Base-by-base conservation (phyloP, 2,329 filamentous ascomycete species). In the Alternaria conjuncta region DNA sequence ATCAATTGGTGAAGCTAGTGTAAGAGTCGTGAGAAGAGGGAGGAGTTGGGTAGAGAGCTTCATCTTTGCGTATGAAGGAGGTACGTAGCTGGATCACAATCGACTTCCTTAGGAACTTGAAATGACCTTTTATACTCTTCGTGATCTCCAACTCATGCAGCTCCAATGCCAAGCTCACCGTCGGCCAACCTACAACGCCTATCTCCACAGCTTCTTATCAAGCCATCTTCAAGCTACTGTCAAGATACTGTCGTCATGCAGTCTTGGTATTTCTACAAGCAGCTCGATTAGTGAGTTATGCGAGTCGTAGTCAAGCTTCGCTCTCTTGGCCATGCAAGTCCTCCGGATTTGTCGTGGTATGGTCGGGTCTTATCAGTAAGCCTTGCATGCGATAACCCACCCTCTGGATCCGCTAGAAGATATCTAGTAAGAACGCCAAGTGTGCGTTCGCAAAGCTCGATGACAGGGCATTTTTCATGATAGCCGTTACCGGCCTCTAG, bases 1-100 rank as follows among this genome's bases (percentile, higher is more conserved):
- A 30, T 69, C 63, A 8, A 77, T 60, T 21, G 75, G 75, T 12
- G 71, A 69, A 21, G 71, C 72, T 46, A 68, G 59, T 20, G 65
- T 65, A 21, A 75, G 30, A 2, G 64, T 62, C 5, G 67, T 61
- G 58, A 77, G 63, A 23, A 75, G 53, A 23, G 68, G 60, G 2
- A 77, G 60, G 45, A 73, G 57, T 49, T 69, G 66, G 25, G 58
- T 30, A 18, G 66, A 57, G 47, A 66, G 36, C 65, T 64, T 72
- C 75, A 77, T 77, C 51, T 67, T 73, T 50, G 26, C 25, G 11
- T 12, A n/a, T 51, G 32, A 8, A 21, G 51, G 36, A 12, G 7
- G 20, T 7, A 30, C 26, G 43, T 18, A 25, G 28, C 10, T 36
- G 9, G 9, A 20, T 8, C 1, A 8, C 20, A 30, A 12, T 8